Evolutionary conservation across 257 asterid genomes (phyloP).

Genomic region (Catharanthus roseus): DNA sequence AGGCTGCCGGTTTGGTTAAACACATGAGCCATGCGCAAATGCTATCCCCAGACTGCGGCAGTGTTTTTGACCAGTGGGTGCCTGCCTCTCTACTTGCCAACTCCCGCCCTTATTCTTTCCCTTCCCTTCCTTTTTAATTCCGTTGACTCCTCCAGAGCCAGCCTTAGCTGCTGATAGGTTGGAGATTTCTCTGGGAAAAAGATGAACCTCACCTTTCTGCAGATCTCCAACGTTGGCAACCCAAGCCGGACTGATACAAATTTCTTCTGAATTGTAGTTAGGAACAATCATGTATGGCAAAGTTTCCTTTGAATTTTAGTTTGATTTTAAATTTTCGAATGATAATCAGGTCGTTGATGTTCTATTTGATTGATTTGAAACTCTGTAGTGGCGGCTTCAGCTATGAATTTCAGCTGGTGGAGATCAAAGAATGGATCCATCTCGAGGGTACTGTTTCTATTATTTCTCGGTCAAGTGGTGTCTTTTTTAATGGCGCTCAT

Average conservation of each 20-base stretch:
- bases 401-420: conserved; percentile 22
- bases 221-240: neutral
- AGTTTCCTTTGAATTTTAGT: neutral
- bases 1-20: too few relatives aligned
- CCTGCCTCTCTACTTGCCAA: too few relatives aligned
- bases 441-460: conserved; percentile 21
- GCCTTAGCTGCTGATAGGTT: neutral
- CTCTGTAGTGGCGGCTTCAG: neutral
- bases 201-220: neutral
- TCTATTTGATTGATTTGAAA: neutral
- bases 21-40: too few relatives aligned
- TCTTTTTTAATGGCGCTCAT: conserved; percentile 39
- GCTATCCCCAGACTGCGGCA: too few relatives aligned
- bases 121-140: too few relatives aligned
- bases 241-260: neutral
- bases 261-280: neutral
- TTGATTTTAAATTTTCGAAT: neutral
- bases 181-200: neutral
- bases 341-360: neutral
- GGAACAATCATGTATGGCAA: neutral
- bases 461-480: conserved; percentile 57
- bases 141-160: too few relatives aligned
- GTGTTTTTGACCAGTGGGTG: too few relatives aligned
- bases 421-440: conserved; percentile 20
- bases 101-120: too few relatives aligned